Base-by-base conservation (phyloP, 805 yeast species). In the Yamadazyma olivae region DNA sequence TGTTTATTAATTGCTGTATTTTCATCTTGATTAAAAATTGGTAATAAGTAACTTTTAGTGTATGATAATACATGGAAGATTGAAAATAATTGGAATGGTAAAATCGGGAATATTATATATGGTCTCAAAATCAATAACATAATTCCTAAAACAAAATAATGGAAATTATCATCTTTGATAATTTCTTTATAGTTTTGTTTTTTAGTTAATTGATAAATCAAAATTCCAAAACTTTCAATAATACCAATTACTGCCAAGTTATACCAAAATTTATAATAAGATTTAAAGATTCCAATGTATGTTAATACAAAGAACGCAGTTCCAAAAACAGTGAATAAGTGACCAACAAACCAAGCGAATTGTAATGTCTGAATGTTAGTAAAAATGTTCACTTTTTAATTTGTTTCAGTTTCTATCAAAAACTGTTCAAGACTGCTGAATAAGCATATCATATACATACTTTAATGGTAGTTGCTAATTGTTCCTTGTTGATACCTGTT, bases 1-100 rank as follows among this genome's bases (percentile, higher is more conserved):
- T 44, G 79, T 71, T 46, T 65, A 38, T 52, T 64, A 49, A 42
- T 51, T 27, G 46, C 54, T 39, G 54, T 55, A 30, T 44, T 43
- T 25, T 36, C 51, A 27, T 25, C 40, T 19, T 74, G 71, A 17
- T 79, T 60, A 27, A 59, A 52, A 5, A 76, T 66, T 26, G 97
- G 95, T 35, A 90, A 66, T 38, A 91, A 46, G 45, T 71, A 74
- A 27, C 78, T 70, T 48, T 83, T 77, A 36, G 74, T 45, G 64
- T 86, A 91, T 14, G 83, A 80, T 51, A 89, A 66, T 8, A 78
- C 79, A 57, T 90, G 97, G 77, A 91, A 89, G 14, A 80, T 54
- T 6, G 96, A 82, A 59, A 83, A 90, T 38, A 85, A 65, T 30
- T 77, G 67, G 54, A 84, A 88, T 37, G 97, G 95, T 17, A 81